These are phyloP conservation scores for Candida germanica DNA, from an alignment of 805 yeast species.

Conservation along the genomic window DNA sequence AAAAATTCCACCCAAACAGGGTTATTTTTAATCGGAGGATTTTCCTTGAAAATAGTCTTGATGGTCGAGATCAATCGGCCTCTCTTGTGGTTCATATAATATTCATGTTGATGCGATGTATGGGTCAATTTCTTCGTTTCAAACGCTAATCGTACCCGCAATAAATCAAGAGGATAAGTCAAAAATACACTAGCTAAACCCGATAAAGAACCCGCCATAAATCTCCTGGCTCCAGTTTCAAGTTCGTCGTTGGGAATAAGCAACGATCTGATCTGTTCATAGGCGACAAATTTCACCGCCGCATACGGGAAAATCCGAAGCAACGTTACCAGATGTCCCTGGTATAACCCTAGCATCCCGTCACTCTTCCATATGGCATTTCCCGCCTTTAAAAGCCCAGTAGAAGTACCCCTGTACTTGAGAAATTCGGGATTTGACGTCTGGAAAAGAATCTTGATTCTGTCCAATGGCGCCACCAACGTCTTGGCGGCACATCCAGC, in stretches of 20 bases:
- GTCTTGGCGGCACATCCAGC: conserved; percentile 98
- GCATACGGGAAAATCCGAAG: conserved; percentile 94
- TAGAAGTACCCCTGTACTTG: conserved; percentile 73
- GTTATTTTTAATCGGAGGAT: conserved; percentile 35
- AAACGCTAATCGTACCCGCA: conserved; percentile 89
- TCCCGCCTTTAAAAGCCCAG: conserved; percentile 75
- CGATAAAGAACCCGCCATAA: conserved; percentile 85
- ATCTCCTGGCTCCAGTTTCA: conserved; percentile 79
- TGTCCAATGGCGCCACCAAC: conserved; percentile 88
- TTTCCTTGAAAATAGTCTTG: conserved; percentile 29
- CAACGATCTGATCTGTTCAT: conserved; percentile 82
- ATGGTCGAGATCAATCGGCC: conserved; percentile 35
- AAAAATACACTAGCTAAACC: conserved; percentile 83
- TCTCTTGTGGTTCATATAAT: conserved; percentile 25
- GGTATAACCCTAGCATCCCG: conserved; percentile 80
- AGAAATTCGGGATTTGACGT: conserved; percentile 88
- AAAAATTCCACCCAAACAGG: conserved; percentile 35
- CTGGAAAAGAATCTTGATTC: conserved; percentile 93
- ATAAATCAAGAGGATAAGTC: conserved; percentile 89
- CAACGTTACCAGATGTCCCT: conserved; percentile 94
- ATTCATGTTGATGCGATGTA: conserved; percentile 21
- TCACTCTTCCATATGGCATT: conserved; percentile 60
- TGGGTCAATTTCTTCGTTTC: conserved; percentile 52
- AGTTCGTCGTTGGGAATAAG: conserved; percentile 70
- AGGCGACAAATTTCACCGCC: conserved; percentile 92